Conservation (phyloP, 306 rosid genomes). For the Corylus americana region DNA sequence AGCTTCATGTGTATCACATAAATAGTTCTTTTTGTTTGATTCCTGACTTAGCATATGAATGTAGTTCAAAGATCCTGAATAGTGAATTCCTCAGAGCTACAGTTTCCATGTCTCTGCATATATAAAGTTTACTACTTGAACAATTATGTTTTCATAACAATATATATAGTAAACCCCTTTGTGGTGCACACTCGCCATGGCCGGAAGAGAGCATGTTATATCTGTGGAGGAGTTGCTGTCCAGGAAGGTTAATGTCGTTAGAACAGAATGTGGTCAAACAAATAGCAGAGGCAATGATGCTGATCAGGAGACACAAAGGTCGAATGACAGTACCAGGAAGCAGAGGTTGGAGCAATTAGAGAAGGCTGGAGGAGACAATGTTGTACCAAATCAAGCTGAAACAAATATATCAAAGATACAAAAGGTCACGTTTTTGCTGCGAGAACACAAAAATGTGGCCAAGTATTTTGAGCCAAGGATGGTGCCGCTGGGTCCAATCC, state of each 20-base stretch:
- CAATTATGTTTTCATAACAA: no score
- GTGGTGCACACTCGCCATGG: background rate
- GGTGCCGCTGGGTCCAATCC: no score
- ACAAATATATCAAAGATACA: slow-evolving; percentile 8
- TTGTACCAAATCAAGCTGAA: background rate
- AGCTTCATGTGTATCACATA: no score
- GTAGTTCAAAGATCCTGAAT: background rate
- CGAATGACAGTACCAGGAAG: no score
- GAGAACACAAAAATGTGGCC: background rate
- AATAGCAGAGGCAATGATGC: background rate
- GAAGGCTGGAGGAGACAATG: no score
- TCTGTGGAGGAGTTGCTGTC: background rate
- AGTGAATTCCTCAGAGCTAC: background rate
- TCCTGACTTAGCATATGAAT: no score
- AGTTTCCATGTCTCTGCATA: background rate
- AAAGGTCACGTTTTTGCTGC: slow-evolving; percentile 5
- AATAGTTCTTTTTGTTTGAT: no score
- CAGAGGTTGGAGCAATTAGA: background rate
- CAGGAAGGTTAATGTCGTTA: background rate
- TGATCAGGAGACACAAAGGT: no score
- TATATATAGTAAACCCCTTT: no score
- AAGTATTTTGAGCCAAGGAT: slow-evolving; percentile 19
- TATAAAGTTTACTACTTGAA: background rate
- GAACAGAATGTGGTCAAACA: background rate
- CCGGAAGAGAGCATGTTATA: background rate